Conservation (phyloP, 345 rosid genomes). For the Carallia brachiata region DNA sequence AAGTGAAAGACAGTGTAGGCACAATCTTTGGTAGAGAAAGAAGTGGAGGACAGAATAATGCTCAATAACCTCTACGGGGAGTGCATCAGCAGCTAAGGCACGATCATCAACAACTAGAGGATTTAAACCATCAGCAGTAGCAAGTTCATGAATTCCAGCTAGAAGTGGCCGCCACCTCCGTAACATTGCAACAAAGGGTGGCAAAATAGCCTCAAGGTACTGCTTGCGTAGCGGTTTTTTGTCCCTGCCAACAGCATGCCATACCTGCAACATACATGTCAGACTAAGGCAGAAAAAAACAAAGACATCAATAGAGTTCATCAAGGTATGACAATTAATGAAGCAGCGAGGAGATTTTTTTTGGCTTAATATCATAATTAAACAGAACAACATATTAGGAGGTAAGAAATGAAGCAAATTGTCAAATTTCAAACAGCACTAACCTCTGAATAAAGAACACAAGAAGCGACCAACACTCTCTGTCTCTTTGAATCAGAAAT, state of each 20-base stretch:
- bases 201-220: conserved; percentile 89
- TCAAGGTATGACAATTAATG: conserved; percentile 12
- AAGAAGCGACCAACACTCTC: conserved; percentile 92
- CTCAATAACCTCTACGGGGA: conserved; percentile 76
- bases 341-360: background rate
- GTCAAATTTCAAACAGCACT: conserved; percentile 36
- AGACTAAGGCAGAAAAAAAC: conserved; percentile 14
- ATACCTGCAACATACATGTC: conserved; percentile 54
- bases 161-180: conserved; percentile 98
- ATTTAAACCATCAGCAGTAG: conserved; percentile 92
- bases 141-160: conserved; percentile 98
- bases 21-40: background rate
- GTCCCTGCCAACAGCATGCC: conserved; percentile 94
- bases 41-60: conserved; percentile 17
- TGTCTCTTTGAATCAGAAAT: conserved; percentile 96
- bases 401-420: conserved; percentile 13
- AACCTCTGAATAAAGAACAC: conserved; percentile 99
- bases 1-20: background rate
- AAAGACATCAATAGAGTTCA: conserved; percentile 14
- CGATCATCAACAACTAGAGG: conserved; percentile 95
- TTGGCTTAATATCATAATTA: conserved; percentile 14
- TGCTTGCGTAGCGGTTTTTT: conserved; percentile 83
- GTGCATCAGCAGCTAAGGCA: conserved; percentile 90
- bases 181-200: conserved; percentile 95
- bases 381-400: conserved; percentile 16